Evolutionary conservation across 2,329 filamentous ascomycete genomes (phyloP), one percentile per base, ranked within the genome.

Genomic region (Stachybotrys elegans): DNA sequence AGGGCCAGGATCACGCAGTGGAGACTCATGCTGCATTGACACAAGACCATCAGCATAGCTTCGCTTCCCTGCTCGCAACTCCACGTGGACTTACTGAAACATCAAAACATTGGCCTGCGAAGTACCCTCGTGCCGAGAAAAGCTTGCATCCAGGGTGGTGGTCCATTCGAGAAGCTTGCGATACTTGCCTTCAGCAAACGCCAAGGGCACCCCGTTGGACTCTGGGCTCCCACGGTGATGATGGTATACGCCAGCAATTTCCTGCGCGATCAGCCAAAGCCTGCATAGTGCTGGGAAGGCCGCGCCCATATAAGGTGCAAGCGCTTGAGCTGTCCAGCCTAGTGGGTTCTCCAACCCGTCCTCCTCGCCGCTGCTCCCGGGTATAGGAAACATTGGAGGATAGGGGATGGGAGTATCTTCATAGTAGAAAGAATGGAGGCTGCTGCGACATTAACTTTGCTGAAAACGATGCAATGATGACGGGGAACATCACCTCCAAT

Each of bases 261-360:
- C 50, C 21, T 52, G 50, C 47, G 48, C 48, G n/a, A 52, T 52
- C 2, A 39, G 40, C 50, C 50, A 52, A 6, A 52, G 36, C 32
- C 48, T 44, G 48, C 49, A 52, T 5, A 52, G 22, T 4, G 43
- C 32, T 34, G 47, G 40, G 17, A 52, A 52, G 2, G 49, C 50
- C 44, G 48, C 43, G 25, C 47, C 49, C 51, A 47, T 32, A 38
- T 46, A 50, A 43, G 40, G 34, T 44, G 45, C 46, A 14, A 34
- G 41, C 35, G 41, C 44, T 20, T 50, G 47, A 22, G 20, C 22
- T 31, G 49, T 49, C 50, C 49, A 51, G 35, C 41, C 50, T 42
- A 52, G 49, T 41, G 42, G 49, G 38, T 50, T 44, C 16, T 51
- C 49, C 16, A 45, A 29, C 25, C 14, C 34, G 8, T 25, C 37